Conservation (phyloP, 2,329 filamentous ascomycete species). For the Mycogone perniciosa region DNA sequence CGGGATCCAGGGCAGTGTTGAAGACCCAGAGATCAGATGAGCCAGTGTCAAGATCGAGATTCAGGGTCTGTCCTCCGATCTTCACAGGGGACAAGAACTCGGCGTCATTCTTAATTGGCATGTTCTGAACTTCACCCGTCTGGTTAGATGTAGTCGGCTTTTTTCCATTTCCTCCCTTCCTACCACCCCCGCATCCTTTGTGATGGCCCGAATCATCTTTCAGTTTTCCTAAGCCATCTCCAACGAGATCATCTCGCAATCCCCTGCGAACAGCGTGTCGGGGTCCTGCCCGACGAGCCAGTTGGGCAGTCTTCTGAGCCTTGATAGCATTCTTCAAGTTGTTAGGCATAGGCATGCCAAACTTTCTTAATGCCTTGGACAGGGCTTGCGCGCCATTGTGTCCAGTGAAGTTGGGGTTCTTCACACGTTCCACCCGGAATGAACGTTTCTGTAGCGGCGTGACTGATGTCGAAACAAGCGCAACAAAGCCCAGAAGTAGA, state of each 20-base stretch:
- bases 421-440: slow-evolving; percentile 55
- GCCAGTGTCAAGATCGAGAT: slow-evolving; percentile 70
- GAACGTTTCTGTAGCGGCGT: slow-evolving; percentile 43
- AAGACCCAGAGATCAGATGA: slow-evolving; percentile 72
- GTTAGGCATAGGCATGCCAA: slow-evolving; percentile 46
- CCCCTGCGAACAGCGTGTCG: no score
- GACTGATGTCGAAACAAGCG: slow-evolving; percentile 42
- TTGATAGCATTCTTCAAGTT: slow-evolving; percentile 34
- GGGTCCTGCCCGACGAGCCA: background rate
- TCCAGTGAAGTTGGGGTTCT: slow-evolving; percentile 48
- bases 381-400: slow-evolving; percentile 55
- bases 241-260: no score
- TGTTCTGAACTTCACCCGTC: slow-evolving; percentile 53
- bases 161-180: background rate
- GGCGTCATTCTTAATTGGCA: slow-evolving; percentile 55
- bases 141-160: slow-evolving; percentile 1
- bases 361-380: slow-evolving; percentile 63
- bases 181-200: background rate
- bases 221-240: no score
- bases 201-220: no score
- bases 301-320: slow-evolving; percentile 17
- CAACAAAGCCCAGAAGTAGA: slow-evolving; percentile 42
- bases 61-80: slow-evolving; percentile 63
- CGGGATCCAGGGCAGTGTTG: slow-evolving; percentile 49
- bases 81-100: slow-evolving; percentile 62